Evolutionary conservation across 139 green algal genomes (phyloP).

Genomic region (Tetraselmis chui): DNA sequence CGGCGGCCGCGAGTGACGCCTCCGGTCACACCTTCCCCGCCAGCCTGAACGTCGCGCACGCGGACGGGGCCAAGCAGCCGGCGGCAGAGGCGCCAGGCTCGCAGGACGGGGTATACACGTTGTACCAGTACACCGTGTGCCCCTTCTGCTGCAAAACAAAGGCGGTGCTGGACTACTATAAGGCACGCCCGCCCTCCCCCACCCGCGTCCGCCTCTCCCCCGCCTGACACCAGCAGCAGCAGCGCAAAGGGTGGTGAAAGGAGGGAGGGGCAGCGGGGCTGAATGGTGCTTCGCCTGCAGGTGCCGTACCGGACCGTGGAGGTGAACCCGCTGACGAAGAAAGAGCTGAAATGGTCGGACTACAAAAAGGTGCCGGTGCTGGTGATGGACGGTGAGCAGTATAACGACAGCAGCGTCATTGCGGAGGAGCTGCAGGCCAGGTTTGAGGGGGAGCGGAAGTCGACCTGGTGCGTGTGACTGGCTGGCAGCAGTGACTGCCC

Average conservation of each 20-base stretch:
- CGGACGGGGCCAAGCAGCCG: not conserved
- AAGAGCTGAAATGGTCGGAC: slow-evolving; percentile 78
- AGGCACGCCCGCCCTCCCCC: no score
- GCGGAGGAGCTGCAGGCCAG: slow-evolving; percentile 5
- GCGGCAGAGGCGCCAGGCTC: not conserved
- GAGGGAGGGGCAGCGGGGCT: no score
- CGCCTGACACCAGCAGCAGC: no score
- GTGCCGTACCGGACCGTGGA: slow-evolving; percentile 89
- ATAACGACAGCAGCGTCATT: slow-evolving; percentile 81
- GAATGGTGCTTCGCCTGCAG: no score
- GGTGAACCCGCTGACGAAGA: slow-evolving; percentile 93
- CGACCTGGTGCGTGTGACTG: not conserved
- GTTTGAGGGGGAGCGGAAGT: not conserved
- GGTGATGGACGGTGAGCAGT: slow-evolving; percentile 64
- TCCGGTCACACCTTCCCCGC: no score
- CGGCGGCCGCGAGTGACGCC: not conserved
- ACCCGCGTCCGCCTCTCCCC: no score
- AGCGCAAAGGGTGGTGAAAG: no score
- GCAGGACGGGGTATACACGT: slow-evolving; percentile 26
- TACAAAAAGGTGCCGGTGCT: slow-evolving; percentile 87
- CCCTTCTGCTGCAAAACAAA: slow-evolving; percentile 99
- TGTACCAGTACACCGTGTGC: slow-evolving; percentile 93
- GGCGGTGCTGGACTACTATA: slow-evolving; percentile 89
- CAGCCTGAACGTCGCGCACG: not conserved
- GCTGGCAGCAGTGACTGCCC: not conserved